Conservation (phyloP, 108 stramenopile genomes). For the Craspedostauros australis region DNA sequence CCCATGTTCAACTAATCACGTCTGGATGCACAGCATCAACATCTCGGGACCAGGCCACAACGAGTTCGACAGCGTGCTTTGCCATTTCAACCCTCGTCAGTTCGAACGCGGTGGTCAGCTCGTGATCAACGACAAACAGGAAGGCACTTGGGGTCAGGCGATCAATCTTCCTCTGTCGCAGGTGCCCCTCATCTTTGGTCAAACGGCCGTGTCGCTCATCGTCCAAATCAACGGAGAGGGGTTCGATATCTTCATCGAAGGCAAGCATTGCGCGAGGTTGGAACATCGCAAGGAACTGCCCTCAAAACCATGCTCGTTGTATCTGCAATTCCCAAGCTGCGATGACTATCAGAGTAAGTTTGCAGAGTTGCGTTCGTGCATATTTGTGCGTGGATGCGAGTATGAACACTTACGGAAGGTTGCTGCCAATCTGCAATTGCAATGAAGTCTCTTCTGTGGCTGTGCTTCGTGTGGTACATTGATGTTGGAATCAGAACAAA, state of each 20-base stretch:
- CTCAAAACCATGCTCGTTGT: constrained; percentile 26
- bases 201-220: constrained; percentile 52
- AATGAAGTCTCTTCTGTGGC: neutral
- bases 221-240: constrained; percentile 80
- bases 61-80: constrained; percentile 54
- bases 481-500: neutral
- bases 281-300: constrained; percentile 68
- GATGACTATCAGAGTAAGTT: constrained; percentile 67
- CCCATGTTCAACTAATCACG: no score
- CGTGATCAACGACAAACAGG: constrained; percentile 76
- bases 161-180: constrained; percentile 64
- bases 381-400: neutral
- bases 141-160: constrained; percentile 73
- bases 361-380: neutral
- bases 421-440: no score
- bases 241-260: constrained; percentile 77
- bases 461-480: constrained; percentile 1
- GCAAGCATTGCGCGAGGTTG: constrained; percentile 65
- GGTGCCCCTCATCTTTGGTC: constrained; percentile 74
- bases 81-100: constrained; percentile 83
- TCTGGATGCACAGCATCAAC: constrained; percentile 61
- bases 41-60: constrained; percentile 57
- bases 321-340: constrained; percentile 69
- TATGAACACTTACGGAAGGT: neutral
- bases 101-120: constrained; percentile 66